Base-by-base conservation (phyloP, 352 stramenopile species). In the Peronospora destructor region DNA sequence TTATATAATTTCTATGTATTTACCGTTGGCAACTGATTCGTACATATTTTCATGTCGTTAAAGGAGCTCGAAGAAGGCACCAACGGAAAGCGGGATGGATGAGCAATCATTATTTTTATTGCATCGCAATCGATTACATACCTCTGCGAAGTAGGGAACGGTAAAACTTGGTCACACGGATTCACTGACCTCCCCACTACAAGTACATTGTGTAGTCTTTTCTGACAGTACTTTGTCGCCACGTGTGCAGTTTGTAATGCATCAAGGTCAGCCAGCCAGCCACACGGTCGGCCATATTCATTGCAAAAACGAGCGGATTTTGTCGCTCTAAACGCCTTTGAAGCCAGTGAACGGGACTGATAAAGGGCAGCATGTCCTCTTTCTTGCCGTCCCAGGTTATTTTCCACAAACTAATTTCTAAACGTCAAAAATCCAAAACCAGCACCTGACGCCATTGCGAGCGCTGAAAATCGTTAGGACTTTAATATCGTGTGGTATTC, bases 401-500 rank as follows among this genome's bases (percentile, higher is more conserved):
- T 59, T 36, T 41, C 48, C 40, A 42, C 26, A 12, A 32, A 32
- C 28, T 32, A 32, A 32, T 32, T n/a, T 9, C 36, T 30, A 39
- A 55, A 46, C 45, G 45, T 61, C 45, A 45, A 45, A 56, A 61
- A 46, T 60, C 50, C 30, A 45, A 19, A 41, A 40, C 21, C 23
- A 17, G 13, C 6, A 28, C 30, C 35, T 33, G 23, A 7, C 29
- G 25, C 11, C 11, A 16, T 16, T 36, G 38, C 14, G 3, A 53
- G 29, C 25, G 30, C 33, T 19, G 14, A 30, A 42, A 41, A 35
- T 10, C 29, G 6, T 36, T 5, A 36, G 17, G 7, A 12, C 28
- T 13, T 32, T 3, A 1, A 32, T 11, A 26, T 26, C 2, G 4
- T 26, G 23, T 26, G 23, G 23, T 26, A 4, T 6, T 26, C 23